Evolutionary conservation across 179 eudicot genomes (phyloP).

Genomic region (Drosera spatulata): DNA sequence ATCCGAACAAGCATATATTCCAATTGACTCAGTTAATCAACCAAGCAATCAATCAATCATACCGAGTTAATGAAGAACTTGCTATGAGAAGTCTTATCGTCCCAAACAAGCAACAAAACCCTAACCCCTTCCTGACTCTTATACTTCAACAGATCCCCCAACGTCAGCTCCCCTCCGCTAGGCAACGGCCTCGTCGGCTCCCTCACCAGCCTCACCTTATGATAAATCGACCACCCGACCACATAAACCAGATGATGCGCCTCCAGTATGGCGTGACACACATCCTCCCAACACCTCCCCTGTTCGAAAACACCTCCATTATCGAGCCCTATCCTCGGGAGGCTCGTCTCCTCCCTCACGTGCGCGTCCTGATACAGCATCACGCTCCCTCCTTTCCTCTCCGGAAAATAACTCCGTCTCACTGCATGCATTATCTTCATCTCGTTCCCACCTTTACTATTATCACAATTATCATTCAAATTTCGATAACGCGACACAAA

Average conservation of each 20-base stretch:
- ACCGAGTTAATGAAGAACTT: conserved; percentile 64
- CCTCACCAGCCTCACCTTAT: conserved; percentile 52
- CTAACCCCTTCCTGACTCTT: conserved; percentile 89
- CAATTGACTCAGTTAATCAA: too few relatives aligned
- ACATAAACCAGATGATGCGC: conserved; percentile 82
- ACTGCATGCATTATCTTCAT: conserved; percentile 8
- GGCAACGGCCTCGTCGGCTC: conserved; percentile 59
- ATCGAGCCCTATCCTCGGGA: conserved; percentile 52
- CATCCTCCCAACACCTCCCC: conserved; percentile 85
- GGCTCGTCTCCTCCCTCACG: conserved; percentile 25
- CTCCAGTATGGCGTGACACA: conserved; percentile 75
- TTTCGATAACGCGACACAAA: conserved; percentile 25
- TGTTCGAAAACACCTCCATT: conserved; percentile 35
- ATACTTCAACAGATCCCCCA: conserved; percentile 73
- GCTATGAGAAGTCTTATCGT: conserved; percentile 76
- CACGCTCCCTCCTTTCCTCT: conserved; percentile 52
- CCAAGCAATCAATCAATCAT: not conserved
- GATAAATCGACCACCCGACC: conserved; percentile 68
- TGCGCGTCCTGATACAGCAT: conserved; percentile 89
- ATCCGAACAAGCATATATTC: too few relatives aligned
- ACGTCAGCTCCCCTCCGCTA: conserved; percentile 44
- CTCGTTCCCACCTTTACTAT: not conserved
- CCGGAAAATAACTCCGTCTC: conserved; percentile 54
- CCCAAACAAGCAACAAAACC: conserved; percentile 79
- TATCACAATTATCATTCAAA: conserved; percentile 6